Conservation (phyloP, 352 stramenopile genomes). For the Globisporangium uncinulatum region DNA sequence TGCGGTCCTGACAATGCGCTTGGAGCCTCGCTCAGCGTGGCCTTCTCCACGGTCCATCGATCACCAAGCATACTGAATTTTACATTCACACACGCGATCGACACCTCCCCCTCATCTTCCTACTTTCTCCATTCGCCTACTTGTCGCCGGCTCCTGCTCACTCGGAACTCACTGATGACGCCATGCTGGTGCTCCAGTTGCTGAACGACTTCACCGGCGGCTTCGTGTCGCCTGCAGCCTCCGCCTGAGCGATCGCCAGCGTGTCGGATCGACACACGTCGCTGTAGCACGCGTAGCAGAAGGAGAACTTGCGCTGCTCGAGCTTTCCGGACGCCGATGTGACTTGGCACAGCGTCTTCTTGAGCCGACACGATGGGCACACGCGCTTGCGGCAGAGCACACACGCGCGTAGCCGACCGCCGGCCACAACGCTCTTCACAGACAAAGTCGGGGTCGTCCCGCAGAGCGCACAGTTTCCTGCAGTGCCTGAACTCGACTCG, state of each 20-base stretch:
- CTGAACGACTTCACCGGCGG: background rate
- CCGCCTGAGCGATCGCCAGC: background rate
- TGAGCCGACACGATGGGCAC: constrained; percentile 20
- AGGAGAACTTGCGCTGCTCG: constrained; percentile 13
- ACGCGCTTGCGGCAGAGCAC: constrained; percentile 22
- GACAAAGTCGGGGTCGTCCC: background rate
- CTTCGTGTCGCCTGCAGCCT: background rate
- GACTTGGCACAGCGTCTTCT: constrained; percentile 19
- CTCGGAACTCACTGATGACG: background rate
- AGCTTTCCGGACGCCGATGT: constrained; percentile 12
- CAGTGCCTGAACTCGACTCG: constrained; percentile 4
- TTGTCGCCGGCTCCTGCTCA: background rate
- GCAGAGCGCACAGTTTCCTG: constrained; percentile 8
- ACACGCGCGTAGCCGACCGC: constrained; percentile 16
- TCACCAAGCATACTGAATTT: too few relatives aligned
- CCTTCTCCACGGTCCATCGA: too few relatives aligned
- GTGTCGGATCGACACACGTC: background rate
- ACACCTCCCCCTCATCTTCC: too few relatives aligned
- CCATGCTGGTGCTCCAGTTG: background rate
- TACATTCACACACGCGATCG: too few relatives aligned
- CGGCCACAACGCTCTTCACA: background rate
- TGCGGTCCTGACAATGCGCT: too few relatives aligned
- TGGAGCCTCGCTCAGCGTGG: too few relatives aligned
- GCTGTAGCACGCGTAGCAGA: constrained; percentile 15
- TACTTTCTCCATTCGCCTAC: too few relatives aligned